Conservation (phyloP, 2,329 filamentous ascomycete genomes). For the Neonectria sp. region DNA sequence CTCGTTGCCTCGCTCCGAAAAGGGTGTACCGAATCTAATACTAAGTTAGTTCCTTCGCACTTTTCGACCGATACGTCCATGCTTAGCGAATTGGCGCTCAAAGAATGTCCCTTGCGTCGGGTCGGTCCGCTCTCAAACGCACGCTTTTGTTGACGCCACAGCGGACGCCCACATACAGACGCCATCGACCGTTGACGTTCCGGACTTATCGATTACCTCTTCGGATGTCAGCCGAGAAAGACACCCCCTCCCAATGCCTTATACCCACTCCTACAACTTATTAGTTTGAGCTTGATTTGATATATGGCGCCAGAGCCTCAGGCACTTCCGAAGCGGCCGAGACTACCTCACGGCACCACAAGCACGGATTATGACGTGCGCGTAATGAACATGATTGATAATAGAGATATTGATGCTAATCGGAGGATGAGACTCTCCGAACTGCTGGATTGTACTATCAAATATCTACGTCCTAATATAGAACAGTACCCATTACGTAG, state of each 20-base stretch:
- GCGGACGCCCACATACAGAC: background rate
- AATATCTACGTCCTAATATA: background rate
- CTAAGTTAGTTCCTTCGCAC: constrained; percentile 2
- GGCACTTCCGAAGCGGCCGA: background rate
- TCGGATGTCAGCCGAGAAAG: background rate
- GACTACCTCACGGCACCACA: background rate
- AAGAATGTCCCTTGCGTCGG: constrained; percentile 2
- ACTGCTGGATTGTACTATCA: background rate
- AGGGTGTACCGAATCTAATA: background rate
- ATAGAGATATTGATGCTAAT: background rate
- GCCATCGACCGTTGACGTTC: background rate
- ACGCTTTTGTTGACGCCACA: background rate
- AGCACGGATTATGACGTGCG: background rate
- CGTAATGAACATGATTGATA: background rate
- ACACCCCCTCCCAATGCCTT: too few species aligned
- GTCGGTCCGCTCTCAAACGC: constrained; percentile 22
- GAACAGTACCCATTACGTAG: background rate
- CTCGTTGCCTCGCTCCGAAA: background rate
- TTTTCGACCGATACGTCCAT: constrained; percentile 4
- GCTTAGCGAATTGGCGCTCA: background rate
- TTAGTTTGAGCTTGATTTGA: background rate
- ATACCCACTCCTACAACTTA: background rate
- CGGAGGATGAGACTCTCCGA: background rate
- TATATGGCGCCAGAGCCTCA: background rate
- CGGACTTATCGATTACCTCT: constrained; percentile 20